Evolutionary conservation across 2,329 filamentous ascomycete species (phyloP).

Genomic region (Cytospora mali): DNA sequence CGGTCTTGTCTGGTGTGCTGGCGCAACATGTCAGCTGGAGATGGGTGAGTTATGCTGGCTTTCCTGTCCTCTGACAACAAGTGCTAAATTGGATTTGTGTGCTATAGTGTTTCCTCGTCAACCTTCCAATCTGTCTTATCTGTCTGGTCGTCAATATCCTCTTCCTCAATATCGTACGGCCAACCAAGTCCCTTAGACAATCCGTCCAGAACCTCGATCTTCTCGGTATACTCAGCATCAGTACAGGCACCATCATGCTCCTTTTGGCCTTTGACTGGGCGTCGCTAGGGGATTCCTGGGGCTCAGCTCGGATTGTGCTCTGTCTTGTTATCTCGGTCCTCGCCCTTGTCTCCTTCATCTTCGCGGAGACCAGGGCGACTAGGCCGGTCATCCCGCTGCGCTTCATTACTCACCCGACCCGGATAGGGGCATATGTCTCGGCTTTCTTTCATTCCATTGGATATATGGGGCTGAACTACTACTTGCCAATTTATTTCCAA

Average conservation of each 20-base stretch:
- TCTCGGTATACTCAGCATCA: conserved; percentile 5
- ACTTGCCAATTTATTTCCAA: conserved; percentile 39
- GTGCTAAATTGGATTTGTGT: neutral
- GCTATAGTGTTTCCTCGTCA: conserved; percentile 22
- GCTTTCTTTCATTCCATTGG: conserved; percentile 13
- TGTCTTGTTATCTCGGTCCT: conserved; percentile 10
- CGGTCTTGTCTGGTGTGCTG: conserved; percentile 19
- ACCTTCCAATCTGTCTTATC: conserved; percentile 17
- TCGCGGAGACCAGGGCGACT: conserved; percentile 15
- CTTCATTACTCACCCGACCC: conserved; percentile 22
- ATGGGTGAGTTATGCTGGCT: conserved; percentile 12
- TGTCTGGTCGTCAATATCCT: conserved; percentile 11
- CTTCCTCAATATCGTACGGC: conserved; percentile 23
- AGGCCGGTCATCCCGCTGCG: conserved; percentile 24
- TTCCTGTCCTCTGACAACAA: no score
- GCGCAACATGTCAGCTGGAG: conserved; percentile 22
- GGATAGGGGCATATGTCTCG: conserved; percentile 15
- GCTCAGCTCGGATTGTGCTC: conserved; percentile 9
- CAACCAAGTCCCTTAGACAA: conserved; percentile 6
- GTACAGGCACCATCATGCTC: conserved; percentile 5
- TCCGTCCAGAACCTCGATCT: conserved; percentile 12
- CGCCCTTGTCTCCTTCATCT: conserved; percentile 9
- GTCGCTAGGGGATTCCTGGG: conserved; percentile 8
- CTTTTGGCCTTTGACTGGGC: conserved; percentile 18
- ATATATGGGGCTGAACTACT: conserved; percentile 24